Evolutionary conservation across 176 grass and related monocot species (phyloP).

Genomic region (Saccharum spontaneum): DNA sequence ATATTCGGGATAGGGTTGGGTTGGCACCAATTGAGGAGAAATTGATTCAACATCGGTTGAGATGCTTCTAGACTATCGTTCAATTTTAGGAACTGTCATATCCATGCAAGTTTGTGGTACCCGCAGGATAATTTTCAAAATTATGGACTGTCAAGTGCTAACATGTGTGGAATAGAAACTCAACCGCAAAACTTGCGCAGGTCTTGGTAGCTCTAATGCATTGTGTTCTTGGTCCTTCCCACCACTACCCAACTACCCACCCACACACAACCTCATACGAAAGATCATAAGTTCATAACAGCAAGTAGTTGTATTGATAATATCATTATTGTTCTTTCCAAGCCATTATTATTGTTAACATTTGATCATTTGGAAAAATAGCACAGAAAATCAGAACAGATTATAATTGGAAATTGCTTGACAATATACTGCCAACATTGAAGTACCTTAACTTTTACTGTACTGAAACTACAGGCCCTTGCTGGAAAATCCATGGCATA

Average conservation of each 20-base stretch:
- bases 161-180: neutral
- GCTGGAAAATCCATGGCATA: slow-evolving; percentile 98
- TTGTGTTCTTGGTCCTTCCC: neutral
- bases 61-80: neutral
- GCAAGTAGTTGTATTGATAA: neutral
- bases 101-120: slow-evolving; percentile 13
- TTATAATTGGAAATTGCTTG: slow-evolving; percentile 26
- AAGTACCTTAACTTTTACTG: slow-evolving; percentile 27
- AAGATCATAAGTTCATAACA: neutral
- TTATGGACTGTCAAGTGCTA: neutral
- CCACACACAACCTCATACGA: neutral
- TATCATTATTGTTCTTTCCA: slow-evolving; percentile 20
- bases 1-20: too few species aligned
- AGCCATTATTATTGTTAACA: slow-evolving; percentile 2
- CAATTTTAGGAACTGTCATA: neutral
- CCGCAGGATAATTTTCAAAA: neutral
- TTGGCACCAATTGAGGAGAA: too few species aligned
- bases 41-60: too few species aligned
- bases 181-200: neutral
- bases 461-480: slow-evolving; percentile 57
- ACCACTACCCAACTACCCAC: neutral
- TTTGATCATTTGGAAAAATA: slow-evolving; percentile 30
- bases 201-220: neutral
- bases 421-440: slow-evolving; percentile 19
- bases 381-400: neutral